These are phyloP conservation scores for Exophiala aquamarina DNA, from an alignment of 2,329 filamentous ascomycete species.

Conservation along the genomic window DNA sequence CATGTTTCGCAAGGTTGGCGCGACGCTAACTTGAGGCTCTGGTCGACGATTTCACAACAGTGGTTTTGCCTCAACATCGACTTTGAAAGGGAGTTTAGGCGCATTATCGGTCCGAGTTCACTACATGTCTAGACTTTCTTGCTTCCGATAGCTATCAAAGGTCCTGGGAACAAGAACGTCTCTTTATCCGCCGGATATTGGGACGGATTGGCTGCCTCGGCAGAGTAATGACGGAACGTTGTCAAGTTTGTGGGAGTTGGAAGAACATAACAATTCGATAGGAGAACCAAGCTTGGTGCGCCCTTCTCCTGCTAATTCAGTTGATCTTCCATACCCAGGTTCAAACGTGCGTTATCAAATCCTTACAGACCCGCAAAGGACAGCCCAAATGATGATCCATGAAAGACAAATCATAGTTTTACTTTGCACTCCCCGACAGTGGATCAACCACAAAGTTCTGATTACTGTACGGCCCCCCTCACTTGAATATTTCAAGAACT, in stretches of 20 bases:
- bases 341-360: not conserved
- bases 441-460: no score
- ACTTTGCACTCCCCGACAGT: no score
- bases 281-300: not conserved
- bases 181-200: constrained; percentile 18
- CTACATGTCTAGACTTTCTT: constrained; percentile 24
- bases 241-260: constrained; percentile 10
- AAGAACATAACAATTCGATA: not conserved
- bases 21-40: constrained; percentile 1
- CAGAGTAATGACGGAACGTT: constrained; percentile 24
- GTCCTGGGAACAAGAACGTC: constrained; percentile 9
- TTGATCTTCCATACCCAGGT: not conserved
- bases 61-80: constrained; percentile 2
- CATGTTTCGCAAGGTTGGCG: constrained; percentile 6
- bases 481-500: no score
- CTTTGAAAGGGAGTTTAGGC: constrained; percentile 20
- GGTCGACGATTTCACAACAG: not conserved
- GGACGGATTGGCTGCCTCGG: constrained; percentile 11
- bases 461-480: no score
- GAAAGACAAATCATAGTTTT: no score
- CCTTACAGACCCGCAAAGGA: no score
- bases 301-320: not conserved
- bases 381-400: no score
- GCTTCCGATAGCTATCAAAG: constrained; percentile 22
- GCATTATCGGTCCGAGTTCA: constrained; percentile 15